These are phyloP conservation scores for Auricularia sp. DNA, from an alignment of 768 basidiomycete genomes.

Conservation along the genomic window DNA sequence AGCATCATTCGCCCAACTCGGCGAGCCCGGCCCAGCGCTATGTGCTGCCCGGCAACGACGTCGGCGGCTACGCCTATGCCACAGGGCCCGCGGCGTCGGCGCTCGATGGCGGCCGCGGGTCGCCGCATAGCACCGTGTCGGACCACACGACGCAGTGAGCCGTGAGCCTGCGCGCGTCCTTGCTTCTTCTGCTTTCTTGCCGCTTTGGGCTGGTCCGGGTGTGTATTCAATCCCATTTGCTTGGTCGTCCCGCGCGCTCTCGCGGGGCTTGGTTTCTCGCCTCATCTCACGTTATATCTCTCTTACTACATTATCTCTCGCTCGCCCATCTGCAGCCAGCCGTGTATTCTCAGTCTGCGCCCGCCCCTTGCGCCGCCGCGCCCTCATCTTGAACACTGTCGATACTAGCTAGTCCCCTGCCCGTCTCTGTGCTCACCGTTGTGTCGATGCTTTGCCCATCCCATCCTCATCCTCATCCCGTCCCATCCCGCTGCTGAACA, in stretches of 20 bases:
- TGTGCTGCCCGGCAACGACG: not conserved
- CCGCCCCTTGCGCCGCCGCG: not conserved
- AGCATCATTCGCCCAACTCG: not conserved
- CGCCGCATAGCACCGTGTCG: not conserved
- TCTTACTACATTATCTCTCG: not conserved
- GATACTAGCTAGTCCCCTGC: not conserved
- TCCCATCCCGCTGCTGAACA: not conserved
- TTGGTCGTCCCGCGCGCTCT: not conserved
- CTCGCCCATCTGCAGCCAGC: no score
- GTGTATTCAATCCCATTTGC: not conserved
- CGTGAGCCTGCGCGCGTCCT: not conserved
- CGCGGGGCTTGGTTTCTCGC: not conserved
- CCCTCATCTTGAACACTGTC: not conserved
- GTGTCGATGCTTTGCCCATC: not conserved
- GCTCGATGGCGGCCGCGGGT: not conserved
- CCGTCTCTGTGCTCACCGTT: not conserved
- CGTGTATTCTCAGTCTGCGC: no score
- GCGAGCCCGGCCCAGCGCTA: not conserved
- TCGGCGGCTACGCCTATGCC: not conserved
- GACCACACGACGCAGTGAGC: not conserved
- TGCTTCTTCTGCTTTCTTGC: not conserved
- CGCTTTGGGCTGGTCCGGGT: not conserved
- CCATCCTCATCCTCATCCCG: not conserved
- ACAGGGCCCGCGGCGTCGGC: not conserved
- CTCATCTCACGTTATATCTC: not conserved